Conservation (phyloP, 805 yeast species). For the Soucietia sequanensis region DNA sequence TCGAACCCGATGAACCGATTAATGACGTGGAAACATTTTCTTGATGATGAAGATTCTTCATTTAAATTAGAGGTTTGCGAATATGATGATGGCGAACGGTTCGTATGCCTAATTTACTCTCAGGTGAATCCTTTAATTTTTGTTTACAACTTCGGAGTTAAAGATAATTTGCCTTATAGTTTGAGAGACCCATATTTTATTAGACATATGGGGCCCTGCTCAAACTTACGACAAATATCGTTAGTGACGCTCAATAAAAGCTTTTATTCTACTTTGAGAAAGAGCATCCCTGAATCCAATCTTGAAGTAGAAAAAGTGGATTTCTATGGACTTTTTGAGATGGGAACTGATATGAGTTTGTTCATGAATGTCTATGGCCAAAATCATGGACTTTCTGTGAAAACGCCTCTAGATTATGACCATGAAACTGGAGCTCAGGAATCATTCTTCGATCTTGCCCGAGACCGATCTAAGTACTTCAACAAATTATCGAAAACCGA, state of each 20-base stretch:
- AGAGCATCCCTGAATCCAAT: background rate
- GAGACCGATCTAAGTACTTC: constrained; percentile 3
- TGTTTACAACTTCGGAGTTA: constrained; percentile 30
- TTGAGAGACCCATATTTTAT: constrained; percentile 5
- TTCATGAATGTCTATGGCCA: constrained; percentile 9
- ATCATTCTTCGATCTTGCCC: background rate
- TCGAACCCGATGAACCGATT: constrained; percentile 39
- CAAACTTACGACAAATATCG: background rate
- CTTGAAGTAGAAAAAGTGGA: constrained; percentile 3
- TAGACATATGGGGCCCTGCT: background rate
- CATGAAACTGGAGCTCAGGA: constrained; percentile 1
- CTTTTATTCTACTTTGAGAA: constrained; percentile 6
- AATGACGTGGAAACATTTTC: constrained; percentile 72
- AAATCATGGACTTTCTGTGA: constrained; percentile 1
- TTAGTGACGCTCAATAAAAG: constrained; percentile 6
- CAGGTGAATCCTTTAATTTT: constrained; percentile 28
- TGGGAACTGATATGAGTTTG: constrained; percentile 14
- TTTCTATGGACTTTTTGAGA: constrained; percentile 15
- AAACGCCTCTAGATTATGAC: constrained; percentile 1
- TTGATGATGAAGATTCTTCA: constrained; percentile 55
- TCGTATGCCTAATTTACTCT: constrained; percentile 26
- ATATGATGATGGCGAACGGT: constrained; percentile 15
- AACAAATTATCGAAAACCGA: background rate
- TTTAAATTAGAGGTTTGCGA: constrained; percentile 36
- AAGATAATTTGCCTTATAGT: constrained; percentile 24